These are phyloP conservation scores for Barbatosphaeria neglecta DNA, from an alignment of 495 filamentous ascomycete genomes.

Conservation along the genomic window DNA sequence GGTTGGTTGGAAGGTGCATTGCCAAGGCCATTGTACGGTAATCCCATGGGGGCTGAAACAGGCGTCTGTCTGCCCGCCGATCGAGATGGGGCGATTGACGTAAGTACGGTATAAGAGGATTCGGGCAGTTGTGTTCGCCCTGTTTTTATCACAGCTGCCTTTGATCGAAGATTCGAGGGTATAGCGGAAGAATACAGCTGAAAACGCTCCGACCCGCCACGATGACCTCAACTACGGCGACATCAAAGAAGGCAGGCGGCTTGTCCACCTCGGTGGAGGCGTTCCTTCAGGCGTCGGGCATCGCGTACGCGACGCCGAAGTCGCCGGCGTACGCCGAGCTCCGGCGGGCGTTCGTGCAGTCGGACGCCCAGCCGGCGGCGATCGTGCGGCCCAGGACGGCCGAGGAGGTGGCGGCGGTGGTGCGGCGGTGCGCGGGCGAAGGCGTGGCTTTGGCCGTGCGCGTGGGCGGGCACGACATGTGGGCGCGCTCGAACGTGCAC, in stretches of 20 bases:
- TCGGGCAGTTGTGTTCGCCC: too few species aligned
- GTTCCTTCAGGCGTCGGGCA: conserved; percentile 11
- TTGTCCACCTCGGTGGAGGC: background rate
- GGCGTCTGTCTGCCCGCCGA: too few species aligned
- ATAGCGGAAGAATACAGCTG: too few species aligned
- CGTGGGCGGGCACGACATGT: conserved; percentile 25
- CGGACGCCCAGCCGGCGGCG: conserved; percentile 6
- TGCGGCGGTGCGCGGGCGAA: conserved; percentile 10
- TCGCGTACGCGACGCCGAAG: conserved; percentile 13
- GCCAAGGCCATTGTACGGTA: too few species aligned
- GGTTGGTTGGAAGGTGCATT: too few species aligned
- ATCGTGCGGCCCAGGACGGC: conserved; percentile 23
- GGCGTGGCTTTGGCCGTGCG: conserved; percentile 20
- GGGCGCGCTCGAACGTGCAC: conserved; percentile 13
- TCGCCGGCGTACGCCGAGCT: conserved; percentile 10
- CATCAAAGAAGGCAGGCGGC: too few species aligned
- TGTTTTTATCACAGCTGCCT: too few species aligned
- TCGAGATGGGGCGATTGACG: too few species aligned
- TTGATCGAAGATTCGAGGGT: too few species aligned
- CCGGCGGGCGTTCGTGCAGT: conserved; percentile 6
- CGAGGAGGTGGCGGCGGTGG: conserved; percentile 19
- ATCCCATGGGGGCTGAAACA: too few species aligned
- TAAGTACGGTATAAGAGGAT: too few species aligned
- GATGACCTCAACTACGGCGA: background rate
- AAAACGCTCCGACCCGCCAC: too few species aligned